Conservation (phyloP, 306 rosid genomes). For the Aeschynomene evenia region DNA sequence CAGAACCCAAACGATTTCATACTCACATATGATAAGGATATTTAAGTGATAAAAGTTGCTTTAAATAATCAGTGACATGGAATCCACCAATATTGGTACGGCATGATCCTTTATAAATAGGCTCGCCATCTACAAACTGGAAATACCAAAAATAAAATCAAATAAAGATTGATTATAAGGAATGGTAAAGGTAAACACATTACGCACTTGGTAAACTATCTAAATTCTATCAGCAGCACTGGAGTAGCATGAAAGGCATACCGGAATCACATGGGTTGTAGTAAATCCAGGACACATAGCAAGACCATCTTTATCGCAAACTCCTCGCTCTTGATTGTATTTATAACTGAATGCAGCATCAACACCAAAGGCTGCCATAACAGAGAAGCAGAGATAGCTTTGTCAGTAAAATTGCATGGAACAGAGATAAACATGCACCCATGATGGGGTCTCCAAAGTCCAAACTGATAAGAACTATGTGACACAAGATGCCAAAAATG, state of each 20-base stretch:
- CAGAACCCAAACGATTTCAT: constrained; percentile 26
- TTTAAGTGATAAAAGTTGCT: constrained; percentile 90
- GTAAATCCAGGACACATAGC: constrained; percentile 93
- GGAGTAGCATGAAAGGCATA: constrained; percentile 45
- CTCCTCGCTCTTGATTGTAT: constrained; percentile 74
- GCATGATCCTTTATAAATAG: constrained; percentile 76
- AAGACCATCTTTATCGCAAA: constrained; percentile 87
- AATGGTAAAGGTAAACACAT: background rate
- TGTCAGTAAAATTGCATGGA: constrained; percentile 10
- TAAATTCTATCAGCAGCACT: constrained; percentile 4
- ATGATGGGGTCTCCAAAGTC: constrained; percentile 18
- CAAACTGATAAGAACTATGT: constrained; percentile 25
- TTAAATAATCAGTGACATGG: constrained; percentile 83
- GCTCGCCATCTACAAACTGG: constrained; percentile 94
- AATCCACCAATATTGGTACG: constrained; percentile 93
- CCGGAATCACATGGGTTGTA: constrained; percentile 93
- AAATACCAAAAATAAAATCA: constrained; percentile 18
- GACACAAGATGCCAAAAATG: constrained; percentile 13
- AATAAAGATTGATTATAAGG: background rate
- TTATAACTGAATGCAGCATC: constrained; percentile 95
- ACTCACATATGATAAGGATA: constrained; percentile 92
- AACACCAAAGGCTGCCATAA: constrained; percentile 82
- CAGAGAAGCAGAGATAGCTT: constrained; percentile 28
- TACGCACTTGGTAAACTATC: constrained; percentile 2
- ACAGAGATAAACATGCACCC: constrained; percentile 10